These are phyloP conservation scores for Debaryomyces psychrophilus DNA, from an alignment of 1,139 yeast species.

Conservation along the genomic window DNA sequence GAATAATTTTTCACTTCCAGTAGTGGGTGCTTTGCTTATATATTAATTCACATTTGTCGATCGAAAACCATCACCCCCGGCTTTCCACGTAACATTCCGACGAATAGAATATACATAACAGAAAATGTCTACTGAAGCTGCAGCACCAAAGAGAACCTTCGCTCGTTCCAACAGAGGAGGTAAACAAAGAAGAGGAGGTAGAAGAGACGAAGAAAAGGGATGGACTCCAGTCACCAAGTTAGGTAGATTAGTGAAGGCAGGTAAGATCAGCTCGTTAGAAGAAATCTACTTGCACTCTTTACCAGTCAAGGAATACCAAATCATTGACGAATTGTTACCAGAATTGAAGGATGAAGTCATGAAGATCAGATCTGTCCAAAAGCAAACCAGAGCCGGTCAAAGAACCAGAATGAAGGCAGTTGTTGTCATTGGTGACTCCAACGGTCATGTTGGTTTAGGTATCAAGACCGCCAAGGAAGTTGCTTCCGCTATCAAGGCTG, in stretches of 20 bases:
- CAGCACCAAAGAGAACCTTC: constrained; percentile 66
- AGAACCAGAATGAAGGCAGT: constrained; percentile 99
- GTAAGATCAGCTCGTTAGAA: constrained; percentile 94
- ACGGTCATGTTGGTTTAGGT: constrained; percentile 99
- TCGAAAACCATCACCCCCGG: constrained; percentile 88
- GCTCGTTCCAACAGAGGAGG: constrained; percentile 63
- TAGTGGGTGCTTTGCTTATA: constrained; percentile 14
- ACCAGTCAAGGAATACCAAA: constrained; percentile 99
- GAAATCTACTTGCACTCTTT: constrained; percentile 99
- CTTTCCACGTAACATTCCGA: constrained; percentile 92
- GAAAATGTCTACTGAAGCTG: constrained; percentile 68
- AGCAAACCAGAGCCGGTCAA: constrained; percentile 99
- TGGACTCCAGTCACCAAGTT: constrained; percentile 99
- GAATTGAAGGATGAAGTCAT: constrained; percentile 97
- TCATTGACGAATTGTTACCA: constrained; percentile 96
- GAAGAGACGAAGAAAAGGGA: constrained; percentile 93
- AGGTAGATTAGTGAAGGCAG: constrained; percentile 99
- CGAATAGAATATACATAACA: constrained; percentile 31
- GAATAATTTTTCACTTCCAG: constrained; percentile 6
- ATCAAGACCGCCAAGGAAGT: constrained; percentile 99
- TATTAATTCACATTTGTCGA: constrained; percentile 51
- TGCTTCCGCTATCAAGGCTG: constrained; percentile 99
- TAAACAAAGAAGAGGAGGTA: constrained; percentile 55
- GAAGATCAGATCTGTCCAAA: constrained; percentile 99
- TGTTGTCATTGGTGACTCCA: constrained; percentile 98